Evolutionary conservation across 768 basidiomycete genomes (phyloP), one percentile per base, ranked within the genome.

Genomic region (Sporobolomyces pararoseus): DNA sequence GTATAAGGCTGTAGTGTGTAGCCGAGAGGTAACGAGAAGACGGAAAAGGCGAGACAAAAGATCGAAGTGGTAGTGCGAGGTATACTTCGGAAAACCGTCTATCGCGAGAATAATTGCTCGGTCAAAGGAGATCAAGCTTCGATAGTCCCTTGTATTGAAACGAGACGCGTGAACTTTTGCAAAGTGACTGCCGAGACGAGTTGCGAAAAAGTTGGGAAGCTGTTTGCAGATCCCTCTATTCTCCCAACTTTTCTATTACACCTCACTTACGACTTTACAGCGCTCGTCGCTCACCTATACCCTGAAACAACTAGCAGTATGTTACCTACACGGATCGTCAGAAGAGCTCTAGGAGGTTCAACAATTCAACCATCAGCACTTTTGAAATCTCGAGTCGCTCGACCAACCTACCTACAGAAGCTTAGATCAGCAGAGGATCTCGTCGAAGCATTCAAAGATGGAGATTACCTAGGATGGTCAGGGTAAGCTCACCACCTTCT

Each of bases 381-480:
- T 1, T 51, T 69, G 27, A 32, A 35, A 7, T 13, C 39, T 0
- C 68, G 67, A 9, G 66, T 73, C 0, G 53, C 55, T 14, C 64
- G 72, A 9, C 32, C 57, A 1, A 37, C 42, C n/a, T 67, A 69
- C 61, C 44, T 73, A 16, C 2, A 5, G 3, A 63, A 63, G 37
- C 42, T 69, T 27, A 57, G 55, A 0, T 32, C 23, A 4, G 47
- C 68, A 0, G 25, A 59, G 9, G 50, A 53, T 19, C 51, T 73
- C 44, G 72, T 66, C 7, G 42, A 19, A 1, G n/a, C 27, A 25
- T 73, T 72, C 67, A 69, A 66, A n/a, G 46, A 69, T 46, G 67
- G 65, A 4, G 59, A 66, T 12, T 63, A 66, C 67, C 44, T 68
- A 10, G 71, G 71, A 12, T 73, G 66, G 67, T 35, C 29, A n/a